Percentiles rank a stretch among this genome's conserved stretches.
Conservation (phyloP, 2,329 filamentous ascomycete genomes). For the Fonsecaea monophora region DNA sequence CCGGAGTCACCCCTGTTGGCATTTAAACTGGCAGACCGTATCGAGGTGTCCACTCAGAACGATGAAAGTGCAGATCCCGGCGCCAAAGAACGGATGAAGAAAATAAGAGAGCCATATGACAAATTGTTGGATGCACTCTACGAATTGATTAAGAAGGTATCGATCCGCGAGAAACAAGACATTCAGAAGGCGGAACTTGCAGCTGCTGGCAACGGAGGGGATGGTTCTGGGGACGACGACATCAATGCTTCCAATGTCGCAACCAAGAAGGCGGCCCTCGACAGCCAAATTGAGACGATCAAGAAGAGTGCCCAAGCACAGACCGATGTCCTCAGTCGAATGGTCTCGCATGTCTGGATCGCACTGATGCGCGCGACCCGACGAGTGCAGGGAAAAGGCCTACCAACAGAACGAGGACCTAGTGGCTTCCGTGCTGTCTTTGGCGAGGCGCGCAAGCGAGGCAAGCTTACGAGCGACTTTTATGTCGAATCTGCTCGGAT, state of each 20-base stretch:
- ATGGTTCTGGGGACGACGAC: conserved; percentile 57
- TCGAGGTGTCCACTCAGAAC: conserved; percentile 77
- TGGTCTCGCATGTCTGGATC: conserved; percentile 93
- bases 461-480: conserved; percentile 89
- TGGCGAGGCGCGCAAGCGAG: conserved; percentile 82
- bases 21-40: conserved; percentile 85
- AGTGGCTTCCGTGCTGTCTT: conserved; percentile 84
- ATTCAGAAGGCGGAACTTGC: conserved; percentile 63
- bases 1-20: conserved; percentile 91
- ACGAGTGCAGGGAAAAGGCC: conserved; percentile 83
- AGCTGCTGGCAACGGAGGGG: conserved; percentile 47
- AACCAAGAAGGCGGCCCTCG: conserved; percentile 60
- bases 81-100: conserved; percentile 68
- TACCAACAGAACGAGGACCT: conserved; percentile 68
- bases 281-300: conserved; percentile 63
- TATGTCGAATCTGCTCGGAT: conserved; percentile 93
- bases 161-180: conserved; percentile 69
- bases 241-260: conserved; percentile 57
- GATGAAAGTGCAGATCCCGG: conserved; percentile 75
- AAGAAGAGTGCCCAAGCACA: conserved; percentile 74
- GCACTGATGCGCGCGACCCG: conserved; percentile 92
- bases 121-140: conserved; percentile 87
- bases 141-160: conserved; percentile 75
- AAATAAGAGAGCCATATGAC: conserved; percentile 83
- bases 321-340: conserved; percentile 77